These are phyloP conservation scores for Helichrysum umbraculigerum DNA, from an alignment of 129 eudicot species.

Conservation along the genomic window DNA sequence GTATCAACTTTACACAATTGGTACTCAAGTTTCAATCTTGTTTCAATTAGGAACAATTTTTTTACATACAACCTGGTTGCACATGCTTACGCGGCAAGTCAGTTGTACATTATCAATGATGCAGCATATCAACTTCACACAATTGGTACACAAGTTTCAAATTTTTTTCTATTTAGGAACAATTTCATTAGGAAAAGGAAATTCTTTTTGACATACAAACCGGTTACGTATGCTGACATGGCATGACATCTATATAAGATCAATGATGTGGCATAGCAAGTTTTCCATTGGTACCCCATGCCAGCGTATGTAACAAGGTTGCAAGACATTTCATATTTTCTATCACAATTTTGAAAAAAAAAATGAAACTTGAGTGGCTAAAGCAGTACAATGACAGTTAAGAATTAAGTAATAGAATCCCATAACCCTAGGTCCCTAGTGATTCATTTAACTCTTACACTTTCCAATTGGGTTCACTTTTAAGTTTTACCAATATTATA, in stretches of 20 bases:
- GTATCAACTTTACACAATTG: background rate
- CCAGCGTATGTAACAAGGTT: background rate
- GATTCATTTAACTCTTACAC: background rate
- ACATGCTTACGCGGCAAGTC: background rate
- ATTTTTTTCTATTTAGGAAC: background rate
- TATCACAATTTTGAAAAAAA: background rate
- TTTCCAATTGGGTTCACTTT: background rate
- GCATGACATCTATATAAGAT: too few species aligned
- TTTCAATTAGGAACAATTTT: background rate
- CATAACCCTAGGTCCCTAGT: background rate
- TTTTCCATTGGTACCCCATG: background rate
- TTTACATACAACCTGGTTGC: background rate
- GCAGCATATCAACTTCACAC: too few species aligned
- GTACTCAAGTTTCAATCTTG: background rate
- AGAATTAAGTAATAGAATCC: background rate
- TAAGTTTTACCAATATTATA: too few species aligned
- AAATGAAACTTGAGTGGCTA: background rate
- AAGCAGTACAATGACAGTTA: background rate
- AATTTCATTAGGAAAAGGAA: too few species aligned
- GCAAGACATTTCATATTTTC: background rate
- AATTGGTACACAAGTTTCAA: too few species aligned
- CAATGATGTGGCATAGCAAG: too few species aligned
- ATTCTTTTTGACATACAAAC: too few species aligned
- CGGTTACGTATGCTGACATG: too few species aligned
- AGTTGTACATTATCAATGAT: background rate